A percentile compares a stretch with the other conserved stretches of the same genome.
These are phyloP conservation scores for Pelagomonas calceolata DNA, from an alignment of 108 stramenopile genomes.

Conservation along the genomic window DNA sequence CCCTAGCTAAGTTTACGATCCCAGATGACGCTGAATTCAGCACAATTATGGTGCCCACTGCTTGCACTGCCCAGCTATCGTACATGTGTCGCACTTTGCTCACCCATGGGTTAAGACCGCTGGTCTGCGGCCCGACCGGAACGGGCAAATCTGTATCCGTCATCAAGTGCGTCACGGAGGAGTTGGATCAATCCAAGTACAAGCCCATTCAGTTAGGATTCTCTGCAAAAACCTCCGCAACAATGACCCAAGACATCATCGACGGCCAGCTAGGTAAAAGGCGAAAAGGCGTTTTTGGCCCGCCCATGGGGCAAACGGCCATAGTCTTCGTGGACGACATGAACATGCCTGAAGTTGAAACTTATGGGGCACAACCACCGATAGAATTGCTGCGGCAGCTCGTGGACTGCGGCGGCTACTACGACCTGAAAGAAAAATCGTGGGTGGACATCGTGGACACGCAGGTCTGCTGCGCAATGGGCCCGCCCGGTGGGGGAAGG, in stretches of 20 bases:
- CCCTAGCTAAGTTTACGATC: not conserved
- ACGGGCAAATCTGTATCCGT: constrained; percentile 34
- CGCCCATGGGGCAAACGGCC: constrained; percentile 36
- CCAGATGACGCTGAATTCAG: not conserved
- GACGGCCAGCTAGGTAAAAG: constrained; percentile 53
- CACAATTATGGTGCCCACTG: not conserved
- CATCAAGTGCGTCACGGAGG: not conserved
- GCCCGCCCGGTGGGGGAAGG: constrained; percentile 49
- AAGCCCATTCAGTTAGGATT: constrained; percentile 37
- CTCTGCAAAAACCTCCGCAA: constrained; percentile 53
- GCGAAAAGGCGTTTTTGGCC: constrained; percentile 48
- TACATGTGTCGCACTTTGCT: constrained; percentile 33
- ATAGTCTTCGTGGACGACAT: constrained; percentile 50
- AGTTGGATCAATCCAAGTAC: not conserved
- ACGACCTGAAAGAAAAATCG: constrained; percentile 38
- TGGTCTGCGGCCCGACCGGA: constrained; percentile 51
- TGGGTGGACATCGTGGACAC: constrained; percentile 38
- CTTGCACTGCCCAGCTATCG: constrained; percentile 36
- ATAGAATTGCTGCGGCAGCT: constrained; percentile 49
- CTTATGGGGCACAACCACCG: constrained; percentile 51
- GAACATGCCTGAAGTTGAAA: constrained; percentile 55
- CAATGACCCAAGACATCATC: constrained; percentile 54
- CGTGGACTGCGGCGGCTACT: constrained; percentile 45
- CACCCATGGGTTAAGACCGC: constrained; percentile 18
- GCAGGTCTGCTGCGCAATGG: constrained; percentile 32